Percentiles rank a stretch among this genome's conserved stretches.
These are phyloP conservation scores for Somion occarium DNA, from an alignment of 1,284 basidiomycete species.

Conservation along the genomic window DNA sequence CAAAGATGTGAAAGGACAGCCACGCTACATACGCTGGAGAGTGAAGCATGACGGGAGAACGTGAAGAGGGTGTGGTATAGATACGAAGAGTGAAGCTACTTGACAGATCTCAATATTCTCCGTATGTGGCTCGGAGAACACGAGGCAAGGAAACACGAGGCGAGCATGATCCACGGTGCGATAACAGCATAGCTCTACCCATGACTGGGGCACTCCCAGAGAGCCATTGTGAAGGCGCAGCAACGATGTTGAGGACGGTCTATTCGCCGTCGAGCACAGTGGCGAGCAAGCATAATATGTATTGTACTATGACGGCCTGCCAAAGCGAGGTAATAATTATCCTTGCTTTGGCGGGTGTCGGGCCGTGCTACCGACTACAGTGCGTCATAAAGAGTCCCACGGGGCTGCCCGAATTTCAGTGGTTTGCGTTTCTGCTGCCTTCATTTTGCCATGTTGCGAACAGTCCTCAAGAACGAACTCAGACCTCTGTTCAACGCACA, in stretches of 20 bases:
- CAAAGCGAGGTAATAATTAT: too few species aligned
- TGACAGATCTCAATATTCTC: neutral
- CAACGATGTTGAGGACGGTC: slow-evolving; percentile 2
- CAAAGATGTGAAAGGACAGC: slow-evolving; percentile 11
- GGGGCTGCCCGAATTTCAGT: neutral
- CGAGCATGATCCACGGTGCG: slow-evolving; percentile 14
- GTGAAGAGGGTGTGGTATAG: slow-evolving; percentile 11
- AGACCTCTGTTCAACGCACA: slow-evolving; percentile 16
- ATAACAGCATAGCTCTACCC: slow-evolving; percentile 4
- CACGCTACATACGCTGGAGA: slow-evolving; percentile 65
- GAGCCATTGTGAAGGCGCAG: too few species aligned
- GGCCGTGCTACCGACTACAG: too few species aligned
- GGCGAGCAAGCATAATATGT: too few species aligned
- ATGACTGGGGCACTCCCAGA: slow-evolving; percentile 11
- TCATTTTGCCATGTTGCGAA: slow-evolving; percentile 30
- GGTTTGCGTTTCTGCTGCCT: slow-evolving; percentile 1
- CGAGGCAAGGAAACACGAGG: slow-evolving; percentile 21
- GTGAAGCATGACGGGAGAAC: slow-evolving; percentile 51
- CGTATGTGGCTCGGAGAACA: slow-evolving; percentile 6
- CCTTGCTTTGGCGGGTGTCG: too few species aligned
- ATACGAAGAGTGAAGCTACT: slow-evolving; percentile 16
- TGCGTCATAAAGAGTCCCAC: neutral
- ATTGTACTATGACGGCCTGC: too few species aligned
- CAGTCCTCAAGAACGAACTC: slow-evolving; percentile 23
- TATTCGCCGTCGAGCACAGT: slow-evolving; percentile 2